Percentiles rank a stretch among this genome's conserved stretches.
Conservation (phyloP, 2,329 filamentous ascomycete genomes). For the Grosmannia serpens region DNA sequence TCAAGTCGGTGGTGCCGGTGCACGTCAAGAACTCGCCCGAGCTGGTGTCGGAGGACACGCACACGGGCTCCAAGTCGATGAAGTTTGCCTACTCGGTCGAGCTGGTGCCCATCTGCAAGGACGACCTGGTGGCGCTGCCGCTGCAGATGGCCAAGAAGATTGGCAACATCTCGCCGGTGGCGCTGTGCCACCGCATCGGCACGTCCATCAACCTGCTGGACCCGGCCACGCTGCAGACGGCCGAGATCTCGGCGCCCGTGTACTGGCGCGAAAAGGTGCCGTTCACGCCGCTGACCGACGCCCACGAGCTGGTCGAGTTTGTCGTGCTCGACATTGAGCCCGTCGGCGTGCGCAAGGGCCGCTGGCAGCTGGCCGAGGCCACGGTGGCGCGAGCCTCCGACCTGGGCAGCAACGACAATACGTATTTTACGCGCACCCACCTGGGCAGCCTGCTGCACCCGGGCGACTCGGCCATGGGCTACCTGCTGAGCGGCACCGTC, state of each 20-base stretch:
- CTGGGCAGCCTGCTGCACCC: constrained; percentile 74
- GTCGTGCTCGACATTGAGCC: constrained; percentile 90
- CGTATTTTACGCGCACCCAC: constrained; percentile 85
- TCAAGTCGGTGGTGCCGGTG: constrained; percentile 62
- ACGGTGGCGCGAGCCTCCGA: constrained; percentile 82
- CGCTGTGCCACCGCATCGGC: constrained; percentile 78
- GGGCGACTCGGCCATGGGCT: constrained; percentile 91
- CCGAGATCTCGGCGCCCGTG: constrained; percentile 68
- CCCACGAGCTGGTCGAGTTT: constrained; percentile 80
- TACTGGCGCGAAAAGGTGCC: constrained; percentile 73
- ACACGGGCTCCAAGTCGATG: constrained; percentile 83
- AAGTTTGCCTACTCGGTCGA: constrained; percentile 90
- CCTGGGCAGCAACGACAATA: constrained; percentile 73
- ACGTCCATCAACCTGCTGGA: constrained; percentile 86
- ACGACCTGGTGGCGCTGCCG: constrained; percentile 88
- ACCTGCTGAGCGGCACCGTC: constrained; percentile 76
- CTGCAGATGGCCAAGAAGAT: constrained; percentile 76
- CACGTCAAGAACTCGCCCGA: constrained; percentile 48
- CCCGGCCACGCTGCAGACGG: constrained; percentile 79
- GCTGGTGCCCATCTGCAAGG: constrained; percentile 90
- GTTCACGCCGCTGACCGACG: constrained; percentile 73
- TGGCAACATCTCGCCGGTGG: constrained; percentile 80
- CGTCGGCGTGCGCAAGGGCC: constrained; percentile 62
- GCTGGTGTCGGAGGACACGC: constrained; percentile 76
- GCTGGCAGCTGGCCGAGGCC: constrained; percentile 74